Conservation (phyloP, 1,284 basidiomycete species). For the Erythrobasidium hasegawianum region DNA sequence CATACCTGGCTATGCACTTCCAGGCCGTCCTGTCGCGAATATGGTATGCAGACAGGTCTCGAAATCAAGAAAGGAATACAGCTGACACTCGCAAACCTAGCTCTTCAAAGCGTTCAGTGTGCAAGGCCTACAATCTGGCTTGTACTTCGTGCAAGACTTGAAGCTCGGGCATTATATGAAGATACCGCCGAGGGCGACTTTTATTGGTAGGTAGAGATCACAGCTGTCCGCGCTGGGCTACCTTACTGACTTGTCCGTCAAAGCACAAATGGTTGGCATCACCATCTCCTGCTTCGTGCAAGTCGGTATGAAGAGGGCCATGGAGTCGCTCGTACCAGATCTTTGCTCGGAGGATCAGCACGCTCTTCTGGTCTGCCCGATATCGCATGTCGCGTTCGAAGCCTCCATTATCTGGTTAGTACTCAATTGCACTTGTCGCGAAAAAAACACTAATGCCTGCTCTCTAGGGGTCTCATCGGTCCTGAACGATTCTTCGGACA, state of each 20-base stretch:
- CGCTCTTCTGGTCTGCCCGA: slow-evolving; percentile 75
- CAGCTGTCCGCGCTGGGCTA: too few species aligned
- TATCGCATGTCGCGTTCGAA: slow-evolving; percentile 80
- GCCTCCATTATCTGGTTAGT: slow-evolving; percentile 81
- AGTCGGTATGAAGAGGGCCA: slow-evolving; percentile 78
- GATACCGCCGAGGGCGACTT: slow-evolving; percentile 83
- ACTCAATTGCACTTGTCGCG: too few species aligned
- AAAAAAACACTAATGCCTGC: neutral
- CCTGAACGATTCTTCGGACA: slow-evolving; percentile 75
- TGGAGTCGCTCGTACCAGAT: slow-evolving; percentile 70
- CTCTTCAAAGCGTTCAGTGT: slow-evolving; percentile 86
- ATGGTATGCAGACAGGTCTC: too few species aligned
- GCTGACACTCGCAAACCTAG: too few species aligned
- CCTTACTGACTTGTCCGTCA: too few species aligned
- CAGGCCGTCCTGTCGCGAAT: slow-evolving; percentile 82
- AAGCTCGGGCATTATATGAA: slow-evolving; percentile 98
- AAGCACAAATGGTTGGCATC: slow-evolving; percentile 74
- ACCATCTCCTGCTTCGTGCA: slow-evolving; percentile 73
- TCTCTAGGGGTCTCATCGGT: slow-evolving; percentile 79
- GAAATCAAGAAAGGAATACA: too few species aligned
- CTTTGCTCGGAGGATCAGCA: slow-evolving; percentile 67
- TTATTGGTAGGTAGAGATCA: slow-evolving; percentile 65
- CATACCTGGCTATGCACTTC: slow-evolving; percentile 78
- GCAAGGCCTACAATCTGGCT: slow-evolving; percentile 70
- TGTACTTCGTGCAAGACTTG: slow-evolving; percentile 81